Conservation (phyloP, 805 yeast genomes). For the Cyberlindnera subsufficiens region DNA sequence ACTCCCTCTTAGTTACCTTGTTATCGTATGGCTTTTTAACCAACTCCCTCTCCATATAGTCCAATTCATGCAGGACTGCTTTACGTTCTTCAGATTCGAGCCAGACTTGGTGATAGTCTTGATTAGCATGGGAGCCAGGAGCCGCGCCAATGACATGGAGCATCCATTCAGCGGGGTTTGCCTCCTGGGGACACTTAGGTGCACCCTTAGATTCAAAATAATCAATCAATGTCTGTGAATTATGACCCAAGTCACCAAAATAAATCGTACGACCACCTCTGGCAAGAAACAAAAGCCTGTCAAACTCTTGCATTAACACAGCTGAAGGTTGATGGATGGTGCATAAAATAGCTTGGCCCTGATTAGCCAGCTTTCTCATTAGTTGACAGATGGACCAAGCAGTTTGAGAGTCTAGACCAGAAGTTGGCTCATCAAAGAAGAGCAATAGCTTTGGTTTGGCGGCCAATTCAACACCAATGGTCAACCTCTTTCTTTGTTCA, state of each 20-base stretch:
- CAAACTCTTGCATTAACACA: constrained; percentile 68
- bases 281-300: constrained; percentile 63
- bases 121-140: constrained; percentile 69
- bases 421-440: constrained; percentile 64
- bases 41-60: constrained; percentile 56
- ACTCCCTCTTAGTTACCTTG: constrained; percentile 32
- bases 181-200: constrained; percentile 56
- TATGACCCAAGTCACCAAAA: constrained; percentile 66
- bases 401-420: constrained; percentile 64
- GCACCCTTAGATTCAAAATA: constrained; percentile 68
- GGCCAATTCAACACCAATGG: constrained; percentile 65
- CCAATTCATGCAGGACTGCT: constrained; percentile 55
- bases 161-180: constrained; percentile 93
- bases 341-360: constrained; percentile 62
- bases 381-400: constrained; percentile 62
- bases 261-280: constrained; percentile 71
- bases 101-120: constrained; percentile 78
- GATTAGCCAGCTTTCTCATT: constrained; percentile 52
- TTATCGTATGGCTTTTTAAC: constrained; percentile 30
- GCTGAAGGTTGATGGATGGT: constrained; percentile 89
- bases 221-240: constrained; percentile 49
- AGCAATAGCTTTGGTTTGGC: constrained; percentile 57
- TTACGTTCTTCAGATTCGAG: constrained; percentile 55
- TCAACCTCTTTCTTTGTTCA: constrained; percentile 58
- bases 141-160: constrained; percentile 80